These are phyloP conservation scores for Cladorrhinum samala DNA, from an alignment of 495 filamentous ascomycete genomes.

Conservation along the genomic window DNA sequence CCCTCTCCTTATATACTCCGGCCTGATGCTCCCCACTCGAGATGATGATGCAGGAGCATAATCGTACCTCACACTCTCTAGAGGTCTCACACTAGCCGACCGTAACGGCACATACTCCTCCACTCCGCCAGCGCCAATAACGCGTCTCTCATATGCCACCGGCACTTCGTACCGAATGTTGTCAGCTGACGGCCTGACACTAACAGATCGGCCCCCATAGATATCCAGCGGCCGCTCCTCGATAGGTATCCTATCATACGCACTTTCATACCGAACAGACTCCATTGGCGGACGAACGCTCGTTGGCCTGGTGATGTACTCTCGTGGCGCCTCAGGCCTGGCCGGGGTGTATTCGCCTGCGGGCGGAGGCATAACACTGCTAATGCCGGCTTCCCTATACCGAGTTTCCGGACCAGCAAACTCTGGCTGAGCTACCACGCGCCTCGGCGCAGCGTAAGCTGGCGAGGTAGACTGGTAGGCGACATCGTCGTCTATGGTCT, in stretches of 20 bases:
- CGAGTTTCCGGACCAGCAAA: conserved; percentile 38
- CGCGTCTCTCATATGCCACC: conserved; percentile 38
- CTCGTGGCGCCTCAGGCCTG: conserved; percentile 39
- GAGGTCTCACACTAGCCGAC: conserved; percentile 25
- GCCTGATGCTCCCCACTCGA: conserved; percentile 38
- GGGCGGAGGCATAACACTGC: conserved; percentile 34
- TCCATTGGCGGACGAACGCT: conserved; percentile 49
- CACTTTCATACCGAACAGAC: conserved; percentile 11
- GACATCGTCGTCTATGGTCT: conserved; percentile 42
- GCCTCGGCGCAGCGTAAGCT: conserved; percentile 35
- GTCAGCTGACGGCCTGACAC: conserved; percentile 46
- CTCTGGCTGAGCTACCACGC: conserved; percentile 51
- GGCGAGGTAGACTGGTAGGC: conserved; percentile 39
- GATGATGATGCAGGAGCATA: conserved; percentile 18
- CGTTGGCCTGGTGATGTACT: conserved; percentile 49
- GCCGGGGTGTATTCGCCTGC: conserved; percentile 39
- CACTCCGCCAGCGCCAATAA: conserved; percentile 34
- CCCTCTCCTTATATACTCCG: conserved; percentile 26
- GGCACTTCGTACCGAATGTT: conserved; percentile 47
- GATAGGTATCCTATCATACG: conserved; percentile 25
- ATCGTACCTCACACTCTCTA: conserved; percentile 16
- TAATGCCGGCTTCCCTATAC: conserved; percentile 48
- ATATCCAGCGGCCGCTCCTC: conserved; percentile 44
- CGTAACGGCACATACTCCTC: conserved; percentile 24
- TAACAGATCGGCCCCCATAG: conserved; percentile 43